Percentiles rank a stretch among this genome's conserved stretches.
Evolutionary conservation across 1,139 yeast species (phyloP).

Genomic region (Debaryomyces nepalensis): DNA sequence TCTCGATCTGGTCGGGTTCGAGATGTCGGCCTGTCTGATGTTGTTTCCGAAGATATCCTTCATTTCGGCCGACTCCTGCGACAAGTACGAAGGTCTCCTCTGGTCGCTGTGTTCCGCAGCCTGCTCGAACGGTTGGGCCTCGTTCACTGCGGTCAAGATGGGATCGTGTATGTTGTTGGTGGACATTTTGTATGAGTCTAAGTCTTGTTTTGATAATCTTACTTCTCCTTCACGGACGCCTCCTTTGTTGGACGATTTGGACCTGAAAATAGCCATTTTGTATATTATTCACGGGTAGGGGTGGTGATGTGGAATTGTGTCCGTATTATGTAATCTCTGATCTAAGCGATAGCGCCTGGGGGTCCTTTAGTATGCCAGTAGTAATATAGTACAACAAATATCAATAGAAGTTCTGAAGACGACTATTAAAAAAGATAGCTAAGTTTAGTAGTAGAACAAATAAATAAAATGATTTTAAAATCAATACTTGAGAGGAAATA

Average conservation of each 20-base stretch:
- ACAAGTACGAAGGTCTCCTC: constrained; percentile 44
- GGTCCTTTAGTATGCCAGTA: background rate
- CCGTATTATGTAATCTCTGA: constrained; percentile 9
- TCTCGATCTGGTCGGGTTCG: constrained; percentile 89
- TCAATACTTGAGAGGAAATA: background rate
- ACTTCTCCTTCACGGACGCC: constrained; percentile 30
- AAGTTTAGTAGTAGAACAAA: background rate
- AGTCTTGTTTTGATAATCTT: constrained; percentile 38
- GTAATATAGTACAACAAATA: background rate
- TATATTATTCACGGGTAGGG: background rate
- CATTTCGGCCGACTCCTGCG: constrained; percentile 47
- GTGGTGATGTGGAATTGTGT: constrained; percentile 1
- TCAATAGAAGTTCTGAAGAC: background rate
- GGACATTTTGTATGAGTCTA: constrained; percentile 52
- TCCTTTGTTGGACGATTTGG: constrained; percentile 27
- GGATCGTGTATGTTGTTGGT: constrained; percentile 79
- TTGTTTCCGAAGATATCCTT: constrained; percentile 85
- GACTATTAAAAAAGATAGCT: background rate
- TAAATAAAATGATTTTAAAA: background rate
- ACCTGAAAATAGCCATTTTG: constrained; percentile 47
- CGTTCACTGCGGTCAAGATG: constrained; percentile 86
- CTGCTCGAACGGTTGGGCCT: constrained; percentile 94
- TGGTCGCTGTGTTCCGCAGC: constrained; percentile 45
- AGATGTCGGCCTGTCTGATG: constrained; percentile 75
- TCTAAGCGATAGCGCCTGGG: constrained; percentile 2